Evolutionary conservation across 768 basidiomycete genomes (phyloP), one percentile per base, ranked within the genome.

Genomic region (Pleurotus pulmonarius): DNA sequence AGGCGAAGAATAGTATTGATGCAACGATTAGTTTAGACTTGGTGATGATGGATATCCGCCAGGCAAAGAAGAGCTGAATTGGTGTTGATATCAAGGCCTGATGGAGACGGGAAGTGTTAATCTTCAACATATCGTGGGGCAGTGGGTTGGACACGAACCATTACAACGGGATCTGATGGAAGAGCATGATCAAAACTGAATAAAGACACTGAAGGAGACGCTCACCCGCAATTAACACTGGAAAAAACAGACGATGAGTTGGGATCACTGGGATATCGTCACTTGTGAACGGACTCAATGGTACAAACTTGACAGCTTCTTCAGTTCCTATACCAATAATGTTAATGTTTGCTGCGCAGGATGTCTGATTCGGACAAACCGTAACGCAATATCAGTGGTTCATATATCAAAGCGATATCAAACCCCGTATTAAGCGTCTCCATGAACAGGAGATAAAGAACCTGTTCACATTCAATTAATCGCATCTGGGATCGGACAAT

Each of bases 181-280:
- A 34, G 29, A 34, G 29, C 9, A 9, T 34, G 29, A 34, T 34
- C 6, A 34, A 34, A 1, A 34, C 29, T 34, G 11, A 1, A 34
- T 34, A 34, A 11, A 11, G 9, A 34, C 7, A 9, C 18, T 4
- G n/a, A 40, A 16, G 18, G 1, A 4, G 29, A 38, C 53, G 20
- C 67, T 60, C 45, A 71, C 70, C 70, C 37, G 62, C 60, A 18
- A 70, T 64, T 46, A 72, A 64, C 41, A 70, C 71, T 72, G 53
- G 12, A 51, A 3, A 3, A 26, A 39, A 25, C 24, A 46, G 43
- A 46, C 38, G 40, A 45, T 38, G 20, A n/a, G 34, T 43, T 40
- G 45, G 8, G 13, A 26, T 24, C 24, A 8, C 7, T 8, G 20
- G 11, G 46, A 41, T 24, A 12, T 22, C 20, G 29, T 6, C 55